phyloP scores from a whole-genome alignment of 345 rosid genomes.

The Citrus glauca region DNA sequence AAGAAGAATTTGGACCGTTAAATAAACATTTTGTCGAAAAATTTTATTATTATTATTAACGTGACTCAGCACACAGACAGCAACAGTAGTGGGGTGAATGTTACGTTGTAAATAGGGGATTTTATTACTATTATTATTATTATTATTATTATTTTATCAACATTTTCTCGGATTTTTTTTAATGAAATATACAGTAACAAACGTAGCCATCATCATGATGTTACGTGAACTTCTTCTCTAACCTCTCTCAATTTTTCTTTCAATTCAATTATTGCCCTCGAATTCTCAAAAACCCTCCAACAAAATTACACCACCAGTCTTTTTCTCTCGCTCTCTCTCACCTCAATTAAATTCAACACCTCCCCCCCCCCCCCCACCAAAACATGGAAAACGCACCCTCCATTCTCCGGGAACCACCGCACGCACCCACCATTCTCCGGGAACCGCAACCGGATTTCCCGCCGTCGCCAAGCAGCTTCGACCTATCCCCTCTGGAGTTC shows the following conservation, averaged over 20 bases:
- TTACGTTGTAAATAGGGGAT: too few species aligned
- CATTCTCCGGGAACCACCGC: conserved; percentile 20
- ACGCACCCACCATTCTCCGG: conserved; percentile 13
- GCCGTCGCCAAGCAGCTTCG: conserved; percentile 41
- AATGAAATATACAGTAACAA: background rate
- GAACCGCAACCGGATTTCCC: conserved; percentile 53
- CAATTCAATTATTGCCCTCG: conserved; percentile 25
- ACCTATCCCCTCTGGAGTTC: conserved; percentile 65
- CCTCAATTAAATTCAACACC: background rate
- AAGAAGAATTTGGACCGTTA: too few species aligned
- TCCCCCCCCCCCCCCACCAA: background rate
- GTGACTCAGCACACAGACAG: too few species aligned
- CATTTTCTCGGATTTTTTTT: background rate
- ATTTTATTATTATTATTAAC: too few species aligned
- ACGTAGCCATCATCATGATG: conserved; percentile 6
- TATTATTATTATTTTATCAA: too few species aligned
- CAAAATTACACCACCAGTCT: background rate
- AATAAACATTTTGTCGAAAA: background rate
- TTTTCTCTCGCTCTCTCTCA: background rate
- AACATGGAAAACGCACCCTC: conserved; percentile 15
- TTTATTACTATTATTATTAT: too few species aligned
- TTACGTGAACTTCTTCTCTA: background rate
- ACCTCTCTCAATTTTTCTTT: background rate
- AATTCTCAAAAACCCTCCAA: background rate
- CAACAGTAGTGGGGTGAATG: too few species aligned